Conservation (phyloP, 2,329 filamentous ascomycete genomes). For the Rhynchosporium graminicola region DNA sequence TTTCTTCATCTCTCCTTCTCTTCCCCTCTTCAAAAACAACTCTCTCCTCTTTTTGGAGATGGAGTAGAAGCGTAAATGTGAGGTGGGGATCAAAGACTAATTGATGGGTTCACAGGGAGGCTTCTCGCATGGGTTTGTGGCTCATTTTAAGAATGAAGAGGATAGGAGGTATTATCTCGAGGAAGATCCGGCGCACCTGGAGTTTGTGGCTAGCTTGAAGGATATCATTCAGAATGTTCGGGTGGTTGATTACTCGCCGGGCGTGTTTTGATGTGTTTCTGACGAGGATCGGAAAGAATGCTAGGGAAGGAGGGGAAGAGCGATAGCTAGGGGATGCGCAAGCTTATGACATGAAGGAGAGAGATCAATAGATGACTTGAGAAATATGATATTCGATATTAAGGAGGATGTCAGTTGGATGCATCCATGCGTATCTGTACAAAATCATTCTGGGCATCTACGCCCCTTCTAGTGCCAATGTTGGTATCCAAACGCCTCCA, state of each 20-base stretch:
- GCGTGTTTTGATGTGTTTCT: conserved; percentile 44
- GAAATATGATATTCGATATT: not conserved
- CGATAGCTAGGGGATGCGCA: not conserved
- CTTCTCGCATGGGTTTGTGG: conserved; percentile 69
- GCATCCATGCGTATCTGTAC: conserved; percentile 6
- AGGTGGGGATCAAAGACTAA: not conserved
- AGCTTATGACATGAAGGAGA: too few relatives aligned
- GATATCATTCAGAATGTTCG: conserved; percentile 53
- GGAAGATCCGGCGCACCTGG: conserved; percentile 63
- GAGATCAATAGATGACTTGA: not conserved
- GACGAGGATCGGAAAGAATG: not conserved
- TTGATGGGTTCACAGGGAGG: conserved; percentile 50
- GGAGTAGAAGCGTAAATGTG: too few relatives aligned
- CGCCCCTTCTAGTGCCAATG: conserved; percentile 25
- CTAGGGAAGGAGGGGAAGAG: not conserved
- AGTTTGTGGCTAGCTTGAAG: conserved; percentile 55
- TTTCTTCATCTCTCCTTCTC: conserved; percentile 3
- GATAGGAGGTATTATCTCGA: conserved; percentile 70
- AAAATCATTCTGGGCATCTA: conserved; percentile 22
- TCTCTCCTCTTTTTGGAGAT: too few relatives aligned
- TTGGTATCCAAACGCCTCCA: conserved; percentile 28
- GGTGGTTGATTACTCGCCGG: conserved; percentile 61
- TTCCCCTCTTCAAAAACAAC: not conserved
- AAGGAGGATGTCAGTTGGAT: not conserved
- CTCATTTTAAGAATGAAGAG: conserved; percentile 62